phyloP scores from a whole-genome alignment of 1,139 yeast species.

The Suhomyces coccinellae region DNA sequence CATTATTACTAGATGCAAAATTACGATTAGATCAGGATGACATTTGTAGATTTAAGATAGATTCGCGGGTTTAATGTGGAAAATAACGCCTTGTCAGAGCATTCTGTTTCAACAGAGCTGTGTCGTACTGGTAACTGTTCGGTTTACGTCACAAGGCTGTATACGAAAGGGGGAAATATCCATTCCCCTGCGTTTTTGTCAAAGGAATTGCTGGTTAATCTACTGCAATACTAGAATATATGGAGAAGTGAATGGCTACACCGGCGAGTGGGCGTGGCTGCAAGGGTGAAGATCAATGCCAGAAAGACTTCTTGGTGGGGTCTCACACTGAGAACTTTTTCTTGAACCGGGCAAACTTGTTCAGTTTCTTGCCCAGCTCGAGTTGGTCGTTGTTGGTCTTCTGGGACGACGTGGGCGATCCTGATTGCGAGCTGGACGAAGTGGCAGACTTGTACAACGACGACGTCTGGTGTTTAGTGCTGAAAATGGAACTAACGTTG shows the following conservation, averaged over 20 bases:
- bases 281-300: background rate
- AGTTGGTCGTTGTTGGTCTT: constrained; percentile 1
- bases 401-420: constrained; percentile 2
- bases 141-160: no score
- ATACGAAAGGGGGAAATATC: no score
- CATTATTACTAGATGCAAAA: no score
- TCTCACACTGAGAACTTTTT: constrained; percentile 12
- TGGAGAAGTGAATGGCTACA: constrained; percentile 1
- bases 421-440: constrained; percentile 3
- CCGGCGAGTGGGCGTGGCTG: background rate
- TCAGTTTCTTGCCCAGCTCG: constrained; percentile 2
- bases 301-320: background rate
- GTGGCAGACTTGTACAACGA: constrained; percentile 5
- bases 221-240: background rate
- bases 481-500: constrained; percentile 25
- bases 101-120: no score
- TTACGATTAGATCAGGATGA: no score
- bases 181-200: no score
- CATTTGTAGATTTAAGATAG: no score
- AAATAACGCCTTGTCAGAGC: no score
- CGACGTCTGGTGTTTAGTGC: constrained; percentile 15
- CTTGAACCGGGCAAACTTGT: constrained; percentile 14
- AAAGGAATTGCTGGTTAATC: no score
- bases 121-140: no score
- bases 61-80: no score